Evolutionary conservation across 345 rosid species (phyloP).

Genomic region (Balakata baccata): DNA sequence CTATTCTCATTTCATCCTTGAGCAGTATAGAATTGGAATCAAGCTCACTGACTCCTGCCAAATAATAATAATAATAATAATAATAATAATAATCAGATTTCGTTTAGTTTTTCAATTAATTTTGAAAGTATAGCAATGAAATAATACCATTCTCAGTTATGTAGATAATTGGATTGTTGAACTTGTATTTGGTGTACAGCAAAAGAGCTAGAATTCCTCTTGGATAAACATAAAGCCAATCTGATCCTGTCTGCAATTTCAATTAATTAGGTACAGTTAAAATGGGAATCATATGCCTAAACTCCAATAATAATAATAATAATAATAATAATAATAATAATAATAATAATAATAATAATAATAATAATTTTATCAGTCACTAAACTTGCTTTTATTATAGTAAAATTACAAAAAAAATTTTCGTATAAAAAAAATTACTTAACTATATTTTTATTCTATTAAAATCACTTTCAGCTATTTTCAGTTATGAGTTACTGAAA

Average conservation of each 20-base stretch:
- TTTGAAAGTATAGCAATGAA: background rate
- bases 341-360: too few species aligned
- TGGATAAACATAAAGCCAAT: conserved; percentile 17
- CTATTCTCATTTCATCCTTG: conserved; percentile 27
- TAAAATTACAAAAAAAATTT: too few species aligned
- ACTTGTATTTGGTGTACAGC: conserved; percentile 3
- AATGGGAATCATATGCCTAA: background rate
- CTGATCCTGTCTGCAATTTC: conserved; percentile 7
- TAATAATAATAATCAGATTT: too few species aligned
- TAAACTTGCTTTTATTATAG: too few species aligned
- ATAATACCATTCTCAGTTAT: conserved; percentile 14
- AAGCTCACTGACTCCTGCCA: conserved; percentile 30
- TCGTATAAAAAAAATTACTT: too few species aligned
- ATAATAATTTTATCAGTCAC: too few species aligned
- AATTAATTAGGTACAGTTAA: background rate
- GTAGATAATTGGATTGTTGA: conserved; percentile 3
- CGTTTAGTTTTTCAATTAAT: too few species aligned
- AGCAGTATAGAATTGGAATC: conserved; percentile 11
- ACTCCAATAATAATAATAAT: too few species aligned
- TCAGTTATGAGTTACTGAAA: too few species aligned
- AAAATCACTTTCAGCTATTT: too few species aligned
- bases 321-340: too few species aligned
- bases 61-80: background rate
- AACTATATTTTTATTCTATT: too few species aligned
- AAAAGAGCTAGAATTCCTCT: background rate